phyloP scores from a whole-genome alignment of 305 asterid species.

The Striga hermonthica region DNA sequence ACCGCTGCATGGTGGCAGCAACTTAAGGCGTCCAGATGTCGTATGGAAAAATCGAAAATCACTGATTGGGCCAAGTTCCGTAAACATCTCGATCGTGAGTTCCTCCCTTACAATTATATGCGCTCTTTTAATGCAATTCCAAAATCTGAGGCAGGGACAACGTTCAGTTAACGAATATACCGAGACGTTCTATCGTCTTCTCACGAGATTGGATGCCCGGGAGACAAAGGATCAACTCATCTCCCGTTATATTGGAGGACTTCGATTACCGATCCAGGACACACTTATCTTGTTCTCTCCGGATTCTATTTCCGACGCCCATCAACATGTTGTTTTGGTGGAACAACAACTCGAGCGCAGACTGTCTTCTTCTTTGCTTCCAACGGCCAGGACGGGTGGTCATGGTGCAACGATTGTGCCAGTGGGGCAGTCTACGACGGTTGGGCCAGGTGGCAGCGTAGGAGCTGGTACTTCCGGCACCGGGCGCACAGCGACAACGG shows the following conservation, averaged over 20 bases:
- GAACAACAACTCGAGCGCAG: neutral
- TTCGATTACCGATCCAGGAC: neutral
- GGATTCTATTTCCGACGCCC: neutral
- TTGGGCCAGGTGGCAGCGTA: too few species aligned
- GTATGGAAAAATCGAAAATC: too few species aligned
- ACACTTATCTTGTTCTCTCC: neutral
- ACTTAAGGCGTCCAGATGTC: too few species aligned
- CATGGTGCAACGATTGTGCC: too few species aligned
- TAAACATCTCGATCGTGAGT: too few species aligned
- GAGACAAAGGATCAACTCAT: neutral
- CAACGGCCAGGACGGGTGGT: too few species aligned
- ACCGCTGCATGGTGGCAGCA: too few species aligned
- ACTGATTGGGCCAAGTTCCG: too few species aligned
- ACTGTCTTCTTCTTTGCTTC: constrained; percentile 12
- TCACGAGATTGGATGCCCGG: neutral
- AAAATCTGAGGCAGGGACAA: neutral
- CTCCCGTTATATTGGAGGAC: neutral
- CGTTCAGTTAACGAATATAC: neutral
- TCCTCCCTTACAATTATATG: neutral
- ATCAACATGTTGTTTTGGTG: neutral
- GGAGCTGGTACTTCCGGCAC: too few species aligned
- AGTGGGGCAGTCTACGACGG: too few species aligned
- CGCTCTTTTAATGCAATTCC: neutral
- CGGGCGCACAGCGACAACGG: too few species aligned
- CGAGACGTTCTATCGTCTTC: neutral